A percentile compares a stretch with the other conserved stretches of the same genome.
These are phyloP conservation scores for Penicillium sp. DNA, from an alignment of 2,329 filamentous ascomycete genomes.

Conservation along the genomic window DNA sequence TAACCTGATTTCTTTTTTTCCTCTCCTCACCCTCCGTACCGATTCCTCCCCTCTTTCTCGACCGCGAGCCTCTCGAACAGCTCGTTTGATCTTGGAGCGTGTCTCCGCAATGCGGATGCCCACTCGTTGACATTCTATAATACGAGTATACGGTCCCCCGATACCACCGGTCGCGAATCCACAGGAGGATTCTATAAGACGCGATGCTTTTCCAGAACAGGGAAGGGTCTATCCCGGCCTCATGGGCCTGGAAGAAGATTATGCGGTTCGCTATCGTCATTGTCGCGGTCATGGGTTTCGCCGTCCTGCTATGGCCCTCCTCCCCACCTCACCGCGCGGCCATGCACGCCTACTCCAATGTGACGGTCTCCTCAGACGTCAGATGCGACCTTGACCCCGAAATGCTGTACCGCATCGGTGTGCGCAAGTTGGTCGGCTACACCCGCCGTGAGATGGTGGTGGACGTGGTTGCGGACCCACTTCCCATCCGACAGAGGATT, in stretches of 20 bases:
- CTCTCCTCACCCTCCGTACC: not conserved
- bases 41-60: slow-evolving; percentile 1
- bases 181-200: not conserved
- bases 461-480: slow-evolving; percentile 19
- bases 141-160: slow-evolving; percentile 1
- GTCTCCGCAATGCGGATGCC: slow-evolving; percentile 23
- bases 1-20: not conserved
- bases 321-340: slow-evolving; percentile 9
- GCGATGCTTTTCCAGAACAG: slow-evolving; percentile 27
- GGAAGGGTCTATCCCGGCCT: slow-evolving; percentile 26
- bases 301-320: slow-evolving; percentile 28
- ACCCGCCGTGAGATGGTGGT: slow-evolving; percentile 32
- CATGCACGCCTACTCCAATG: slow-evolving; percentile 24
- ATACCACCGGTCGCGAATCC: not conserved
- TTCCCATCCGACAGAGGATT: slow-evolving; percentile 29
- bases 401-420: slow-evolving; percentile 22
- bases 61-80: slow-evolving; percentile 6
- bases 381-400: slow-evolving; percentile 30
- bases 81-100: slow-evolving; percentile 4
- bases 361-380: slow-evolving; percentile 30
- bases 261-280: slow-evolving; percentile 29
- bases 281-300: slow-evolving; percentile 26
- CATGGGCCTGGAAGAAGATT: slow-evolving; percentile 34
- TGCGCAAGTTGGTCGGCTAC: slow-evolving; percentile 30
- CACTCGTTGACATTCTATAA: slow-evolving; percentile 4